These are phyloP conservation scores for Suaeda aralocaspica DNA, from an alignment of 148 eudicot genomes.

Conservation along the genomic window DNA sequence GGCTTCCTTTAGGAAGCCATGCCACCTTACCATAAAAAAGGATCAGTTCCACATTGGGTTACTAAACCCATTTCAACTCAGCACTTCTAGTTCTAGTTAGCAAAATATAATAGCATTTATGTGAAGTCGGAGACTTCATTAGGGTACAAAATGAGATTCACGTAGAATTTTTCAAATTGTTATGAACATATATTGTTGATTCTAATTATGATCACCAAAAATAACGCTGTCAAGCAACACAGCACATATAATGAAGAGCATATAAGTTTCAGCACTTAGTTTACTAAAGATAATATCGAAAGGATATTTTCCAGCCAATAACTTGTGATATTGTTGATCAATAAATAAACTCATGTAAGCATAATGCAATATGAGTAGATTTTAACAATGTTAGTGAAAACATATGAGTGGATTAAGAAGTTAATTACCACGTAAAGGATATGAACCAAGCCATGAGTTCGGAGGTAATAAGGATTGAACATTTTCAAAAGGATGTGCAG, in stretches of 20 bases:
- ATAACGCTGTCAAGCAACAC: background rate
- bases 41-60: background rate
- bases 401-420: background rate
- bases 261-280: background rate
- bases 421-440: constrained; percentile 75
- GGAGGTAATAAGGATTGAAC: constrained; percentile 88
- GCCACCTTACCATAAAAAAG: background rate
- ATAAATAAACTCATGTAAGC: background rate
- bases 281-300: too few species aligned
- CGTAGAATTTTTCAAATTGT: background rate
- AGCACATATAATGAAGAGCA: background rate
- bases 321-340: background rate
- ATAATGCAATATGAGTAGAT: background rate
- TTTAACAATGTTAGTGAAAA: background rate
- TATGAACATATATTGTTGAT: too few species aligned
- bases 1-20: background rate
- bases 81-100: too few species aligned
- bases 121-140: background rate
- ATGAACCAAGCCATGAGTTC: constrained; percentile 84
- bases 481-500: constrained; percentile 98
- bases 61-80: background rate
- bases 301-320: background rate
- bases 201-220: background rate
- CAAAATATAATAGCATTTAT: too few species aligned
- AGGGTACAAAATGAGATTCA: background rate